Evolutionary conservation across 2,329 filamentous ascomycete genomes (phyloP).

Genomic region (Metarhizium robertsii): DNA sequence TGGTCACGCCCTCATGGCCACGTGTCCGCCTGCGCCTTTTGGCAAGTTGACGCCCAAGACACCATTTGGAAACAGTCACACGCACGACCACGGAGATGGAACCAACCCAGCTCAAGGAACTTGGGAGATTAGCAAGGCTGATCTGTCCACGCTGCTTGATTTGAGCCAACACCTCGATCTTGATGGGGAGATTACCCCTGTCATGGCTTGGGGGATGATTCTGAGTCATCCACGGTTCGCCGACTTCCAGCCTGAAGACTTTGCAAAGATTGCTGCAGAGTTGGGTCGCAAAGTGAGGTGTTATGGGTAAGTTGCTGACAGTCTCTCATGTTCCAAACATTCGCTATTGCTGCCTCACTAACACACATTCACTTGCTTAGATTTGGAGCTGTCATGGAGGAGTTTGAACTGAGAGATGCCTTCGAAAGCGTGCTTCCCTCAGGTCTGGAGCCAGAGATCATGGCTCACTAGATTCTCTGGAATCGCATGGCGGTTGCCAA

Average conservation of each 20-base stretch:
- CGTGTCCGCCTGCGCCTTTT: constrained; percentile 66
- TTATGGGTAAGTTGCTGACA: constrained; percentile 61
- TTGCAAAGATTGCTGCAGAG: constrained; percentile 62
- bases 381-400: constrained; percentile 55
- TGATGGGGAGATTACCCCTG: constrained; percentile 85
- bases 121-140: constrained; percentile 67
- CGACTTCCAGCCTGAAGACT: constrained; percentile 58
- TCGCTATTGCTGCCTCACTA: not conserved
- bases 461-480: constrained; percentile 7
- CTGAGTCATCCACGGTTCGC: constrained; percentile 59
- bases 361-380: constrained; percentile 21
- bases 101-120: constrained; percentile 53
- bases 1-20: constrained; percentile 89
- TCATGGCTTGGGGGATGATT: constrained; percentile 88
- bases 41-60: constrained; percentile 38
- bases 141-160: constrained; percentile 73
- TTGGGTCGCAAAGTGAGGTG: constrained; percentile 76
- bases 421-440: constrained; percentile 49
- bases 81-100: constrained; percentile 19
- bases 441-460: constrained; percentile 8
- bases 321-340: not conserved
- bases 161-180: constrained; percentile 75
- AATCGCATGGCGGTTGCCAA: not conserved
- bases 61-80: constrained; percentile 41
- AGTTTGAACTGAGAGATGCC: constrained; percentile 67